Evolutionary conservation across 2,329 filamentous ascomycete species (phyloP).

Genomic region (Gyromitra esculenta): DNA sequence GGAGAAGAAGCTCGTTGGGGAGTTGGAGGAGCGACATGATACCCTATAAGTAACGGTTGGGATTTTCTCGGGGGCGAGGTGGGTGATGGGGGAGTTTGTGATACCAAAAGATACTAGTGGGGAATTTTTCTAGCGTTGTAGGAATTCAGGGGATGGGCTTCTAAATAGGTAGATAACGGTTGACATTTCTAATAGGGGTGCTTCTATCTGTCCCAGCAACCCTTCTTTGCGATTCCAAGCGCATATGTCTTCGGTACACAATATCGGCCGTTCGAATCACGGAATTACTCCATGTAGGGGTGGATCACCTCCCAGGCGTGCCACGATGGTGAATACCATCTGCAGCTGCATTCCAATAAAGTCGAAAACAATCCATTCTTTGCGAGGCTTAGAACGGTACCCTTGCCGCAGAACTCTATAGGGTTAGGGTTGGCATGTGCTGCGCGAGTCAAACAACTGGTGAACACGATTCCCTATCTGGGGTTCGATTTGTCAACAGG

Average conservation of each 20-base stretch:
- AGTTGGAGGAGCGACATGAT: slow-evolving; percentile 33
- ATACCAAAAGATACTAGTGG: slow-evolving; percentile 7
- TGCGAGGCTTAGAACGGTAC: background rate
- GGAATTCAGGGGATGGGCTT: slow-evolving; percentile 2
- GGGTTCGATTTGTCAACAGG: background rate
- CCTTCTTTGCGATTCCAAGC: background rate
- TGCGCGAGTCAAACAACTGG: background rate
- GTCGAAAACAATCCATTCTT: background rate
- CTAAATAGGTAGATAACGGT: background rate
- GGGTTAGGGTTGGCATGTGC: background rate
- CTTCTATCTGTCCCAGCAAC: background rate
- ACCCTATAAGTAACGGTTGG: background rate
- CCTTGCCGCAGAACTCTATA: background rate
- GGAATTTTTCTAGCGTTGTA: slow-evolving; percentile 2
- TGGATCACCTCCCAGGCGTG: slow-evolving; percentile 8
- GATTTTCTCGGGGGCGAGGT: background rate
- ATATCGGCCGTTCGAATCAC: background rate
- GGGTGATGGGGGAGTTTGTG: background rate
- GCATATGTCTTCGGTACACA: background rate
- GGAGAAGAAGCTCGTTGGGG: slow-evolving; percentile 43
- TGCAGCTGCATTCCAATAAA: slow-evolving; percentile 2
- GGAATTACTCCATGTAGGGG: background rate
- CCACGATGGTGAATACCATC: background rate
- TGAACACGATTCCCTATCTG: background rate
- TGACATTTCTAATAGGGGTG: slow-evolving; percentile 4